Evolutionary conservation across 1,284 basidiomycete genomes (phyloP).

Genomic region (Trametes hirsuta): DNA sequence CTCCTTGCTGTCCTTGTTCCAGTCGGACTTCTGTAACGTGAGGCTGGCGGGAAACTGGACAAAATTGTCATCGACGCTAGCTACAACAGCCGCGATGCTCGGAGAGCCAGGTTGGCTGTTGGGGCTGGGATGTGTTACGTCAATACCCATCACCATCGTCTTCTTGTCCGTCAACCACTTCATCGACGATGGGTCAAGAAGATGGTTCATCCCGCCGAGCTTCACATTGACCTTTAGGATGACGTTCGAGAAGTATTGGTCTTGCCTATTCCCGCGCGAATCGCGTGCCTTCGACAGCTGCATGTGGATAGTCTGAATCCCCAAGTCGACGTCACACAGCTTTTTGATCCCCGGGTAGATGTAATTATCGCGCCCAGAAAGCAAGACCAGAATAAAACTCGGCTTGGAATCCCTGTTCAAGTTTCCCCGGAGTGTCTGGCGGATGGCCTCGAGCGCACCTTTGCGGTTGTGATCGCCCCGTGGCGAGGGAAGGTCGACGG

Average conservation of each 20-base stretch:
- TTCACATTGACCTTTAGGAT: slow-evolving; percentile 71
- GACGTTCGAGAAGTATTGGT: slow-evolving; percentile 79
- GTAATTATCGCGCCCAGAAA: slow-evolving; percentile 64
- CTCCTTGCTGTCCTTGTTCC: slow-evolving; percentile 51
- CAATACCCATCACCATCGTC: slow-evolving; percentile 82
- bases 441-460: slow-evolving; percentile 45
- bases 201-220: slow-evolving; percentile 77
- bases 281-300: slow-evolving; percentile 60
- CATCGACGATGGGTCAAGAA: slow-evolving; percentile 57
- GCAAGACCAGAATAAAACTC: slow-evolving; percentile 63
- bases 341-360: slow-evolving; percentile 79
- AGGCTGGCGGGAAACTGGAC: slow-evolving; percentile 74
- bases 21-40: slow-evolving; percentile 59
- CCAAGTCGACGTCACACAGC: slow-evolving; percentile 69
- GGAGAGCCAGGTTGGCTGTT: slow-evolving; percentile 63
- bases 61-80: slow-evolving; percentile 65
- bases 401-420: slow-evolving; percentile 42
- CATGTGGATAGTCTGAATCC: slow-evolving; percentile 72
- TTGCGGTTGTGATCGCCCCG: slow-evolving; percentile 44
- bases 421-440: slow-evolving; percentile 39
- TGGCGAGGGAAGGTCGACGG: slow-evolving; percentile 31
- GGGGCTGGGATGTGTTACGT: slow-evolving; percentile 75
- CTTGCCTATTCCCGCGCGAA: slow-evolving; percentile 52
- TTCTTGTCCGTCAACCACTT: slow-evolving; percentile 63
- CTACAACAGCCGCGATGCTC: slow-evolving; percentile 79